Evolutionary conservation across 169 alveolate genomes (phyloP).

Genomic region (Plasmodium knowlesi): DNA sequence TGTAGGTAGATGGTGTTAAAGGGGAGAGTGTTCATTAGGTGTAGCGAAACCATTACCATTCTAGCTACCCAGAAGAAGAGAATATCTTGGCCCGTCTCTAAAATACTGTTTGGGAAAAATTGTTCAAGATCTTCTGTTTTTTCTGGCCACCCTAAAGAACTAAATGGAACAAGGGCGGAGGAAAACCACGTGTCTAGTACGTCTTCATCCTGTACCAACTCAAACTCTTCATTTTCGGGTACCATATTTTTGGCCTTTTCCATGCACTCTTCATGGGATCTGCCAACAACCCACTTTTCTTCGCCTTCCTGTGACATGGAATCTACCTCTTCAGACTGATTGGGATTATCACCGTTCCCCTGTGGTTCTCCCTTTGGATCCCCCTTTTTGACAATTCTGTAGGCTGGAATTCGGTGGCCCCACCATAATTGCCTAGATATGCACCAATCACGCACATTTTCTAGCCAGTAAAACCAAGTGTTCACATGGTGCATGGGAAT

Average conservation of each 20-base stretch:
- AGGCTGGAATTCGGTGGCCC: conserved; percentile 99
- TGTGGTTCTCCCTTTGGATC: conserved; percentile 6
- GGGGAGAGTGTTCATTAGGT: conserved; percentile 96
- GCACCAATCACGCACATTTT: conserved; percentile 99
- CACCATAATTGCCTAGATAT: conserved; percentile 99
- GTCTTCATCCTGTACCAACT: conserved; percentile 96
- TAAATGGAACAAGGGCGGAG: conserved; percentile 98
- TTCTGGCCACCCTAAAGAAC: conserved; percentile 99
- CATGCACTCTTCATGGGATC: conserved; percentile 91
- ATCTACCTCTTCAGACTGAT: not conserved
- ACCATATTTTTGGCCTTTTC: conserved; percentile 90
- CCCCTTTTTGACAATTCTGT: conserved; percentile 84
- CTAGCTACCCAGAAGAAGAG: conserved; percentile 99
- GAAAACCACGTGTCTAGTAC: conserved; percentile 99
- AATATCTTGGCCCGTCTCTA: conserved; percentile 99
- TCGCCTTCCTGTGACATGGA: conserved; percentile 41
- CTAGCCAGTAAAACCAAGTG: conserved; percentile 98
- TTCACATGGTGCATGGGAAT: conserved; percentile 95
- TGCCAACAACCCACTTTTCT: conserved; percentile 94
- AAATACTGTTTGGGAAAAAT: conserved; percentile 96
- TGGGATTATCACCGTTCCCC: not conserved
- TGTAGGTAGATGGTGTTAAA: conserved; percentile 97
- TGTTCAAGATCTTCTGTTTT: conserved; percentile 92
- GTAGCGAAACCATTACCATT: conserved; percentile 98
- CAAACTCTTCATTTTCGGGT: conserved; percentile 83